Evolutionary conservation across 257 asterid genomes (phyloP), one percentile per base, ranked within the genome.

Genomic region (Solanum commersonii): DNA sequence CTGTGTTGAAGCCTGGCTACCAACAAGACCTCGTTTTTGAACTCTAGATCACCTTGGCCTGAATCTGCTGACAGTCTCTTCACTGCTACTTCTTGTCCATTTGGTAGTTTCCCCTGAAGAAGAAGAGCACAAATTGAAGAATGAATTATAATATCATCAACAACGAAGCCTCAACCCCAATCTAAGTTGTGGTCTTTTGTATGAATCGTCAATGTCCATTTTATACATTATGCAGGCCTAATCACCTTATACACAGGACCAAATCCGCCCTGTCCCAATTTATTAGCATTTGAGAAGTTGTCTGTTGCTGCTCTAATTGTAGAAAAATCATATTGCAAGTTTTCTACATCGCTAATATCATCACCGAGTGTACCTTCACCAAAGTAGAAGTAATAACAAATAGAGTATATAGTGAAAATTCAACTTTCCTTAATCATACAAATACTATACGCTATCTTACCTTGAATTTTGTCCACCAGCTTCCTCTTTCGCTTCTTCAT

Each of bases 21-120:
- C 71, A 63, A 63, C 71, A 63, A 63, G 71, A 63, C 71, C 71
- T 63, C 71, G 15, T 63, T 63, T 63, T 63, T 63, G 71, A 63
- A 63, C 2, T 63, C 83, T 31, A 44, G 65, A 31, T 8, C 42
- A 13, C 93, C 90, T 86, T 84, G 90, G 4, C 52, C 11, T 27
- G 90, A 89, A 10, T 25, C 68, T 68, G 46, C 63, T 15, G 89
- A 89, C 20, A 89, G n/a, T 18, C 90, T 88, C 63, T 89, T 91
- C 76, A 91, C 91, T 0, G 93, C 93, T 83, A 91, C 37, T 23
- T 29, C 71, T 60, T 88, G 74, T n/a, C 90, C 91, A 29, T 88
- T 77, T 6, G 59, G 2, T 9, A 91, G 65, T 25, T 46, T 59
- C 13, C 92, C 91, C 92, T 91, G 87, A 76, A 9, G 56, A 12